phyloP scores from a whole-genome alignment of 495 filamentous ascomycete species.

The Talaromyces liani region DNA sequence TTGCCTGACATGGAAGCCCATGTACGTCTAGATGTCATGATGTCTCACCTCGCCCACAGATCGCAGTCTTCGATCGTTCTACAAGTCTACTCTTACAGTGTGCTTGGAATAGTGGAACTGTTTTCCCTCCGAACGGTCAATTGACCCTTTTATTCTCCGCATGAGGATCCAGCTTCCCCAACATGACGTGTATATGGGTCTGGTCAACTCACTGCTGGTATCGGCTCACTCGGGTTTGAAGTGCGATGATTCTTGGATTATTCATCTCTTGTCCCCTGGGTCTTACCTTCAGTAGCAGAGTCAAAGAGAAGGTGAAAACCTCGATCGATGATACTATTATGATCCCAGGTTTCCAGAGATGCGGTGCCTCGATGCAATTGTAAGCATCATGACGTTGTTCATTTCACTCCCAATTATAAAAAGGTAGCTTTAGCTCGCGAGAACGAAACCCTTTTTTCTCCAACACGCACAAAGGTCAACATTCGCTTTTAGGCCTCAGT shows the following conservation, averaged over 20 bases:
- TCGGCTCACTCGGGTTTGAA: background rate
- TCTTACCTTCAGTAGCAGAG: background rate
- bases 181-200: constrained; percentile 2
- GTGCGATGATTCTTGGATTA: background rate
- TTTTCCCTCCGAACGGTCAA: background rate
- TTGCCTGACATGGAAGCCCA: background rate
- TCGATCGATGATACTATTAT: background rate
- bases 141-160: background rate
- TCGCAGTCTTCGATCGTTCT: background rate
- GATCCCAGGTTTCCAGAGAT: background rate
- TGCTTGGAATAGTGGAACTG: background rate
- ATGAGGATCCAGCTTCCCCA: background rate
- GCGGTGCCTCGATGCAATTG: background rate
- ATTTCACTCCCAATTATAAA: background rate
- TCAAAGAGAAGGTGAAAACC: background rate
- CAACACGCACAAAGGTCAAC: background rate
- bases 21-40: background rate
- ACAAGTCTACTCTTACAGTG: background rate
- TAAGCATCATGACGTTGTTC: background rate
- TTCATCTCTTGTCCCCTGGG: background rate
- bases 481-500: background rate
- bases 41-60: background rate
- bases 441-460: background rate
- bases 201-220: background rate
- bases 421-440: background rate